Evolutionary conservation across 2,329 filamentous ascomycete species (phyloP), one percentile per base, ranked within the genome.

Genomic region (Pseudopithomyces maydicus): DNA sequence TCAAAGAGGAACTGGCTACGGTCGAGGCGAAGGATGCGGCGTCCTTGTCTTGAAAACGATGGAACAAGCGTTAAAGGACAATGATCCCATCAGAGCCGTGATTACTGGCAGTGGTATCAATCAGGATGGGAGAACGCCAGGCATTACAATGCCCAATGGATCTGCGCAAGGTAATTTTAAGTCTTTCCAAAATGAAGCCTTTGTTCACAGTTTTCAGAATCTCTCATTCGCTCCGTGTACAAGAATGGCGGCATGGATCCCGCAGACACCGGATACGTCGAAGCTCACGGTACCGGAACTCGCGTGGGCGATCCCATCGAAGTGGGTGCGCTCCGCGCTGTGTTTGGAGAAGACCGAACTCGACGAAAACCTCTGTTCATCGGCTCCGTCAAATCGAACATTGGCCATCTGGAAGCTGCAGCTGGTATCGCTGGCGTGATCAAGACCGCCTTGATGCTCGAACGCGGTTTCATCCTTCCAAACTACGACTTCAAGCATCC

Each of bases 1-100:
- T 62, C 68, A 77, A n/a, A 78, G 79, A 2, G 87, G 85, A 17
- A 65, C 63, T 2, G 88, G 88, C 0, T 90, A 89, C 65, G 86
- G 84, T 0, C 80, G 87, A 36, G 87, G 87, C 1, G 88, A 90
- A 65, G 88, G 87, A 0, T 79, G 84, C 23, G 85, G 81, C 0
- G 79, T 84, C n/a, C 62, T 89, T 2, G 68, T 88, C 11, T 67
- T 89, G 12, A 88, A 88, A 73, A 80, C 79, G 1, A 74, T 89
- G 0, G 74, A 78, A 6, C 82, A 86, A 67, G 87, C 87, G 0
- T 62, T 88, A 5, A 74, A 76, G 11, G 83, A 85, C 61, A 83
- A 84, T 22, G 85, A 88, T 64, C 77, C 79, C 0, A 78, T 83
- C 26, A 72, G 77, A 4, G 77, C 76, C 1, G 65, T 82, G 3